These are phyloP conservation scores for Hypoxylon rickii DNA, from an alignment of 495 filamentous ascomycete genomes.

Conservation along the genomic window DNA sequence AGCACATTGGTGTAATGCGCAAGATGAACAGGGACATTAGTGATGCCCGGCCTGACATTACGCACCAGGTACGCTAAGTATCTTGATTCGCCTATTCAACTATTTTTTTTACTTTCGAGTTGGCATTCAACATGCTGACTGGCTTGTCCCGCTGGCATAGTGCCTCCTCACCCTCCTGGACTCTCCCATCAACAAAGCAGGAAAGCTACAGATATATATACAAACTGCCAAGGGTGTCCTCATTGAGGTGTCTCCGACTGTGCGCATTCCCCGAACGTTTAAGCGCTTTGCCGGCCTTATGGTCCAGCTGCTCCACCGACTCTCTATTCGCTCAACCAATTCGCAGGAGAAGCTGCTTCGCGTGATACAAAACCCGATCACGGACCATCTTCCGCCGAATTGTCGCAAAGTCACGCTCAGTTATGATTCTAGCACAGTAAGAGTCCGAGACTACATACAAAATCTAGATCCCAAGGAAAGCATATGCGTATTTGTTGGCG, in stretches of 20 bases:
- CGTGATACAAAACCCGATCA: constrained; percentile 97
- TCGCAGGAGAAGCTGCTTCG: constrained; percentile 97
- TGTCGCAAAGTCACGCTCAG: constrained; percentile 96
- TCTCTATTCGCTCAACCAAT: constrained; percentile 92
- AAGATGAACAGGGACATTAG: constrained; percentile 99
- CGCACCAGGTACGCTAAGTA: constrained; percentile 77
- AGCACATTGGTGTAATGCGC: constrained; percentile 98
- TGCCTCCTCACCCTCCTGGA: constrained; percentile 97
- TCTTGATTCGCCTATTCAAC: constrained; percentile 11
- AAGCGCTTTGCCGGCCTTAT: constrained; percentile 98
- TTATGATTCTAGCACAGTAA: constrained; percentile 85
- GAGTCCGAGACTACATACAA: constrained; percentile 85
- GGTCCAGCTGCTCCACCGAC: constrained; percentile 97
- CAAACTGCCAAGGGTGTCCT: constrained; percentile 95
- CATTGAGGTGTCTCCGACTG: constrained; percentile 95
- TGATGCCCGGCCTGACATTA: constrained; percentile 95
- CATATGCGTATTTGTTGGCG: constrained; percentile 95
- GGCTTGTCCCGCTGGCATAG: constrained; percentile 53
- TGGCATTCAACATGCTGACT: constrained; percentile 51
- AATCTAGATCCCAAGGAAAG: constrained; percentile 80
- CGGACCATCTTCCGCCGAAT: constrained; percentile 93
- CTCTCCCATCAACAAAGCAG: constrained; percentile 97
- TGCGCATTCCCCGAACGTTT: constrained; percentile 96
- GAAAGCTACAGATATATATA: constrained; percentile 96
- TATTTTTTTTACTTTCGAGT: constrained; percentile 28